Evolutionary conservation across 202 grass and related monocot species (phyloP), one percentile per base, ranked within the genome.

Genomic region (Cymbopogon flexuosus): DNA sequence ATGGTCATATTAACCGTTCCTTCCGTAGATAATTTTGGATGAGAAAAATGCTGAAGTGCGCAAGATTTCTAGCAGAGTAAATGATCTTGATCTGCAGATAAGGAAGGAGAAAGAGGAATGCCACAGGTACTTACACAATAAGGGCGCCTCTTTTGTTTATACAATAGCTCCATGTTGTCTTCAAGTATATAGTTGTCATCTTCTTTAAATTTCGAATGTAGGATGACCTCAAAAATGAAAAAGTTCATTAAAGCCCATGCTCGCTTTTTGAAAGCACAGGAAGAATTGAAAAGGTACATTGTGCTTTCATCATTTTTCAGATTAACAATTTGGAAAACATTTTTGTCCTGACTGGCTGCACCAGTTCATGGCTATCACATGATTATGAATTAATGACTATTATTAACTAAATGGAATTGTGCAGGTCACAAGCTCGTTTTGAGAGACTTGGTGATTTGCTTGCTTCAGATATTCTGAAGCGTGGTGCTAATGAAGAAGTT

Each of bases 151-250:
- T 43, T 84, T 67, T 42, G 8, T 24, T 80, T 84, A 74, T 79
- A 40, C 47, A 29, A 19, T 83, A 73, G 49, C 34, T 82, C 68
- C 51, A 56, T 75, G 18, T 39, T 63, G 5, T 78, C 64, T 65
- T 57, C 13, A 81, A 57, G 15, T 57, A 83, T 49, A 36, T 70
- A 51, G 2, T 75, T 75, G 27, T 80, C 21, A 46, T 13, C 18
- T 62, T 62, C 67, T 66, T 56, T 56, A 49, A 66, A n/a, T 82
- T 85, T 65, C 68, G 30, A 22, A 79, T 73, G 62, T 65, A 96
- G 93, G 88, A 88, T 96, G 80, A 93, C 84, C 18, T 93, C 90
- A 70, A 96, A 93, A 84, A 90, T 96, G 21, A 93, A 92, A 70
- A 96, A 93, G 74, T 93, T 96, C 36, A 82, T 89, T 72, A 96